Base-by-base conservation (phyloP, 148 eudicot species). In the Silene latifolia region DNA sequence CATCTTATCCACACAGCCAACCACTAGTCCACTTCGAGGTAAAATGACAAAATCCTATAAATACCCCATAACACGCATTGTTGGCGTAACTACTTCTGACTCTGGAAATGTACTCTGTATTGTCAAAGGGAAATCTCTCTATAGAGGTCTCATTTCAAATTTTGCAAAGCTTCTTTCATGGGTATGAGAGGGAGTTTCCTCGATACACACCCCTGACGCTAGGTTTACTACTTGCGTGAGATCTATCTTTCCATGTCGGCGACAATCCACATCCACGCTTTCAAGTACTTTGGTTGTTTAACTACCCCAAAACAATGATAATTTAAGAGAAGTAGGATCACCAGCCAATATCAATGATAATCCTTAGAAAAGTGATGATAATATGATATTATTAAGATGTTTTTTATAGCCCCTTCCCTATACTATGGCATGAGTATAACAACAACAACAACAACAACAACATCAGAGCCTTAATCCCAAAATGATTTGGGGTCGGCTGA, bases 331-430 rank as follows among this genome's bases (percentile, higher is more conserved):
- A 14, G 18, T 51, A 51, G 17, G 18, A 51, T 13, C 15, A 29
- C 17, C 58, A 73, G 21, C 24, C 70, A 63, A 53, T 42, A 74
- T 23, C 69, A 51, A 48, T 27, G 10, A n/a, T 24, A 47, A 35
- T 54, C 76, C 60, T 24, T 13, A n/a, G 13, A 17, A 74, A 63
- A 47, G 57, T 46, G 32, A 53, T 42, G 23, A 63, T 5, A 15
- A 10, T 13, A 53, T 42, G 23, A 63, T 5, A 15, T 19, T 13
- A 32, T 65, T 65, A 64, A 27, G n/a, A 15, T 11, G 3, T 21
- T 14, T 15, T 21, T 19, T 17, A 32, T 65, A 65, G 29, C 21
- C 18, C 17, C 46, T 65, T 32, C 47, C 10, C 69, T 17, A 29
- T 32, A 65, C 14, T 51, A 20, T 27, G 44, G 44, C 21, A 54